Conservation (phyloP, 2,329 filamentous ascomycete genomes). For the Penicillium digitatum region DNA sequence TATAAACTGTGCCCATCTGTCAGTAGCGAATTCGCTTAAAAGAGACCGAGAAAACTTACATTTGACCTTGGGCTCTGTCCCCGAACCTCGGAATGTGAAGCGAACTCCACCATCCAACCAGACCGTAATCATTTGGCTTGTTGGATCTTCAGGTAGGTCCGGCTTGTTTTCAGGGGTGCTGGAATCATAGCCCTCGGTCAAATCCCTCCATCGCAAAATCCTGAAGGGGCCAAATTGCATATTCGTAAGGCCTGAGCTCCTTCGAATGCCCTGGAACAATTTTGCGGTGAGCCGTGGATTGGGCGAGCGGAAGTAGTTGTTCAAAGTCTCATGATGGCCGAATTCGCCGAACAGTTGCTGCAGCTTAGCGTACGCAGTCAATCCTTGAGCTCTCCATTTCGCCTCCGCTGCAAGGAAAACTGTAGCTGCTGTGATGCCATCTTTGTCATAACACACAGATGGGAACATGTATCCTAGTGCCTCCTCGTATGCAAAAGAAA, state of each 20-base stretch:
- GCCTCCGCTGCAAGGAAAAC: constrained; percentile 56
- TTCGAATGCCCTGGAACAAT: constrained; percentile 55
- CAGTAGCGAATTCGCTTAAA: background rate
- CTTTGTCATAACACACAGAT: constrained; percentile 60
- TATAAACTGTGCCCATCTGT: constrained; percentile 32
- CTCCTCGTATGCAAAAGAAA: constrained; percentile 61
- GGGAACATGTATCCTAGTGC: constrained; percentile 66
- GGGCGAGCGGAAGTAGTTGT: constrained; percentile 61
- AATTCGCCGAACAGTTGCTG: constrained; percentile 55
- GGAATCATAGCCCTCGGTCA: constrained; percentile 60
- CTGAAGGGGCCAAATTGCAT: constrained; percentile 49
- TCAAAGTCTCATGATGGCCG: constrained; percentile 60
- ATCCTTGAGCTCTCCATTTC: constrained; percentile 48
- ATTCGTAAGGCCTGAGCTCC: constrained; percentile 42
- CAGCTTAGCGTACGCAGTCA: constrained; percentile 57
- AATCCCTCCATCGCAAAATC: constrained; percentile 58
- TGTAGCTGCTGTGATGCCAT: constrained; percentile 58
- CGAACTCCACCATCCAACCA: constrained; percentile 54
- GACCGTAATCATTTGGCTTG: constrained; percentile 61
- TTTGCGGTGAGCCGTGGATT: constrained; percentile 49
- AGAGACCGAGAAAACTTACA: constrained; percentile 34
- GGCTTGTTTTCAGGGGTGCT: constrained; percentile 51
- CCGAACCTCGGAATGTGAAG: constrained; percentile 59
- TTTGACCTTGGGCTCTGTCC: constrained; percentile 66
- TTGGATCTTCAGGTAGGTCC: constrained; percentile 53